phyloP scores from a whole-genome alignment of 345 rosid species.

The Abelmoschus esculentus region DNA sequence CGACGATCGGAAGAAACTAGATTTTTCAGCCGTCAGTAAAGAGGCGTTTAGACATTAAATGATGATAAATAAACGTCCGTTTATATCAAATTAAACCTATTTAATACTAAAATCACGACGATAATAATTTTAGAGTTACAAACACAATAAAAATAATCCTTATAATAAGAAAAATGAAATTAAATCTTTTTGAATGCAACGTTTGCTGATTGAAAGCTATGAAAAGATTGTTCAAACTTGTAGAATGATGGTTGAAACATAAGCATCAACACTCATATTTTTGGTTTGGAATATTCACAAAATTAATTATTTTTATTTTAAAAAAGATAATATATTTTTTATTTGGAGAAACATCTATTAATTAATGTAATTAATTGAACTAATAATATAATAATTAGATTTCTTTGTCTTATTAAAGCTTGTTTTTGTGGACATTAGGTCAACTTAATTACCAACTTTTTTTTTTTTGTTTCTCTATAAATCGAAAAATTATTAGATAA shows the following conservation, averaged over 20 bases:
- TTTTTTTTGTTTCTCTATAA: not conserved
- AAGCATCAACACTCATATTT: not conserved
- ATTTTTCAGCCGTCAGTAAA: too few relatives aligned
- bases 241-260: slow-evolving; percentile 1
- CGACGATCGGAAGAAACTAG: too few relatives aligned
- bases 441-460: not conserved
- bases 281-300: not conserved
- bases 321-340: too few relatives aligned
- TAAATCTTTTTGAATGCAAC: slow-evolving; percentile 3
- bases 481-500: too few relatives aligned
- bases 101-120: too few relatives aligned
- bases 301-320: not conserved
- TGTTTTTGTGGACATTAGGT: not conserved
- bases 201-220: not conserved
- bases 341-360: not conserved
- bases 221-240: slow-evolving; percentile 10
- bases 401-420: not conserved
- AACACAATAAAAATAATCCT: too few relatives aligned
- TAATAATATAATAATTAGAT: not conserved
- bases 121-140: too few relatives aligned
- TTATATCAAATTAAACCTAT: too few relatives aligned
- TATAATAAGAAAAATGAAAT: too few relatives aligned
- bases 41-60: too few relatives aligned
- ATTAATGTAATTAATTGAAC: not conserved
- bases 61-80: too few relatives aligned